These are phyloP conservation scores for Monosporozyma aerobia DNA, from an alignment of 805 yeast genomes.

Conservation along the genomic window DNA sequence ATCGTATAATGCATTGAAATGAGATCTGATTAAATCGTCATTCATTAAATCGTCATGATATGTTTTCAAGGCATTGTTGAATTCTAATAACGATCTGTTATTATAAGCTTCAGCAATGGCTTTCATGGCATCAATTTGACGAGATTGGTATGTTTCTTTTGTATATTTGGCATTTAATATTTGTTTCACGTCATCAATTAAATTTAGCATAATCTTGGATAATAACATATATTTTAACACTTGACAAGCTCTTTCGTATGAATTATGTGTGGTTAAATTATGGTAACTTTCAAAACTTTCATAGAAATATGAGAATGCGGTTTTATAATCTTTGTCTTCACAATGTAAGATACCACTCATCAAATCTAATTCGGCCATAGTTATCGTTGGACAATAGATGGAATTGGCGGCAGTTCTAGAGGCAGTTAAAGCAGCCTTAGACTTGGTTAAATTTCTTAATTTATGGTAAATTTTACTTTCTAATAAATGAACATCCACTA, in stretches of 20 bases:
- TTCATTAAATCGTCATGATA: constrained; percentile 69
- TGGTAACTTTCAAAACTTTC: constrained; percentile 91
- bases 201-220: constrained; percentile 85
- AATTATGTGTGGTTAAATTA: constrained; percentile 34
- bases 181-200: constrained; percentile 75
- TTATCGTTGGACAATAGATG: constrained; percentile 85
- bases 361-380: constrained; percentile 90
- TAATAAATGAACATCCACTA: constrained; percentile 89
- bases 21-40: constrained; percentile 83
- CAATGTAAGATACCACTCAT: constrained; percentile 95
- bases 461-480: constrained; percentile 89
- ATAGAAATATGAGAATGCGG: constrained; percentile 89
- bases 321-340: constrained; percentile 92
- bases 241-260: constrained; percentile 61
- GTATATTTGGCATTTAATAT: constrained; percentile 68
- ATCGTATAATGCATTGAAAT: constrained; percentile 87
- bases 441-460: constrained; percentile 79
- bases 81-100: constrained; percentile 82
- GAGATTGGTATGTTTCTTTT: constrained; percentile 58
- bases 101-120: constrained; percentile 85
- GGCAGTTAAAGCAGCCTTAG: constrained; percentile 85
- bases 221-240: constrained; percentile 88
- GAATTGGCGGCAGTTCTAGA: constrained; percentile 98
- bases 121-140: constrained; percentile 91
- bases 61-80: constrained; percentile 69